Evolutionary conservation across 2,329 filamentous ascomycete species (phyloP).

Genomic region (Botrytis tulipae): DNA sequence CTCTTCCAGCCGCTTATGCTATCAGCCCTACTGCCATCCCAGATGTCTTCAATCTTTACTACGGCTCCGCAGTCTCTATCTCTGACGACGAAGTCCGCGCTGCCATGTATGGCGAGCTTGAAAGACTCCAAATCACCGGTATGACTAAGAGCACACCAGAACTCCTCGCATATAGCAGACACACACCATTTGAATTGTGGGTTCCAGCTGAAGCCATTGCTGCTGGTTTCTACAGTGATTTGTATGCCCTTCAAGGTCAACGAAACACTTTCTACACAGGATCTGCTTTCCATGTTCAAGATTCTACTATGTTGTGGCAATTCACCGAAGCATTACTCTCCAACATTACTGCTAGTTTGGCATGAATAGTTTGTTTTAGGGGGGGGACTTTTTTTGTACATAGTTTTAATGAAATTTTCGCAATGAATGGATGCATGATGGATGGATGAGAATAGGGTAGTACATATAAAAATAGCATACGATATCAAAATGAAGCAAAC

Average conservation of each 20-base stretch:
- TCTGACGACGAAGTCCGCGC: conserved; percentile 24
- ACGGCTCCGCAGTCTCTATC: conserved; percentile 22
- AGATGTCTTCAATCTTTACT: conserved; percentile 23
- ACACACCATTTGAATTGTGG: conserved; percentile 29
- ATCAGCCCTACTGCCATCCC: conserved; percentile 30
- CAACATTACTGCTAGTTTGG: conserved; percentile 23
- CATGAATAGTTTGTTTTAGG: not conserved
- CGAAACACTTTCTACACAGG: conserved; percentile 48
- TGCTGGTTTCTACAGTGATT: conserved; percentile 43
- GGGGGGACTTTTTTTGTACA: not conserved
- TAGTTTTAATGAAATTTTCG: not conserved
- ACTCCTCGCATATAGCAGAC: conserved; percentile 25
- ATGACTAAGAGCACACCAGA: conserved; percentile 21
- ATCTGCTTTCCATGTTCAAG: conserved; percentile 41
- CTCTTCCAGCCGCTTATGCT: conserved; percentile 37
- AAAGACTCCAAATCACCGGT: conserved; percentile 18
- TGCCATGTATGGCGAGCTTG: conserved; percentile 24
- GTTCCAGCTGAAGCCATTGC: conserved; percentile 40
- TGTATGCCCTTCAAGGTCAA: conserved; percentile 46
- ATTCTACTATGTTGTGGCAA: conserved; percentile 38
- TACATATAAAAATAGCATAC: not conserved
- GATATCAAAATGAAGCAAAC: not conserved
- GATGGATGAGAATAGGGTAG: not conserved
- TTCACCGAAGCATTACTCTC: conserved; percentile 34
- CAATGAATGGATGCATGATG: not conserved